Evolutionary conservation across 495 filamentous ascomycete genomes (phyloP), one percentile per base, ranked within the genome.

Genomic region (Pyronema domesticum): DNA sequence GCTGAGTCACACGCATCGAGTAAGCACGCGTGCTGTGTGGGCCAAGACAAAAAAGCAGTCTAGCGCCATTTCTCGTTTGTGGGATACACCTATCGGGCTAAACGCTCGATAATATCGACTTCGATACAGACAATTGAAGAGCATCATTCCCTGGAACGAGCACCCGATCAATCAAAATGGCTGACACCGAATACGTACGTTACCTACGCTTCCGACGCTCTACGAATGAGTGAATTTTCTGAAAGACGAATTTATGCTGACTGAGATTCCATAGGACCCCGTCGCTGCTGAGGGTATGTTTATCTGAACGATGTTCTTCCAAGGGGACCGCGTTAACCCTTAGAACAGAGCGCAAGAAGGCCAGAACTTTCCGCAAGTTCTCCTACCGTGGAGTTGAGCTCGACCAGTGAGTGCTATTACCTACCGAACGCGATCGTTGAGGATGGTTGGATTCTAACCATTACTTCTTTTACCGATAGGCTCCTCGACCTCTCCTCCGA

Each of bases 361-460:
- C 80, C 76, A 94, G 89, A 87, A 76, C 86, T 68, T 96, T 96
- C 85, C 85, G 89, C 76, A 96, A 96, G 81, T 98, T 98, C 73
- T 91, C 89, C 63, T 98, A 95, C 83, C 88, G 91, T 69, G 91
- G 91, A 63, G 84, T 96, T 73, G 91, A 98, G 71, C 89, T 98
- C 72, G 91, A 98, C 72, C 84, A 93, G 89, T 95, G 85, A 65
- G 84, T 75, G 59, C 42, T 57, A 73, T 58, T 53, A 58, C 57
- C 58, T 58, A 34, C 55, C 18, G 14, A 9, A 3, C 9, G 18
- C 42, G 43, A 37, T 44, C 49, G 51, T 46, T 19, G 10, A 3
- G n/a, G 45, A 17, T n/a, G 10, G 10, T 10, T 10, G n/a, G 11
- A n/a, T 47, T 47, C 15, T 17, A 43, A 13, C 13, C 15, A 17